Evolutionary conservation across 2,329 filamentous ascomycete species (phyloP).

Genomic region (Amphichorda felina): DNA sequence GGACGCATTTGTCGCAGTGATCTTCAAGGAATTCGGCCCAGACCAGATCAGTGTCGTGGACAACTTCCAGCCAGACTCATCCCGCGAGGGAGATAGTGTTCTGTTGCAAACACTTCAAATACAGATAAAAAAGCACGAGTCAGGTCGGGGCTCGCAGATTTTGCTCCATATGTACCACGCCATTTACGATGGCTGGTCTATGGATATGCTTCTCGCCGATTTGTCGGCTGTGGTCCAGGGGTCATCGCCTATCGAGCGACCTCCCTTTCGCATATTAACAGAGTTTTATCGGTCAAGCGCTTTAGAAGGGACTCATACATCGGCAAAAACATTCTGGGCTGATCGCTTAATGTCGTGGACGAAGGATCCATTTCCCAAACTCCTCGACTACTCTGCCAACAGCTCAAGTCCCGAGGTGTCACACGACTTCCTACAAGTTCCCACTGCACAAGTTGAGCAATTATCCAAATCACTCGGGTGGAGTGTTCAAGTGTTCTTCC

Average conservation of each 20-base stretch:
- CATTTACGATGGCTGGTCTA: constrained; percentile 88
- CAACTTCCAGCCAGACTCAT: background rate
- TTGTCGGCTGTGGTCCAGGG: constrained; percentile 37
- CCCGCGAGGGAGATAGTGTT: background rate
- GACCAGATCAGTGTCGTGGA: constrained; percentile 29
- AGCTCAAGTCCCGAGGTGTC: constrained; percentile 17
- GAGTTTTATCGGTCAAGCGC: constrained; percentile 27
- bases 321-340: constrained; percentile 54
- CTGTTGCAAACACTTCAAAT: background rate
- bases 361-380: constrained; percentile 42
- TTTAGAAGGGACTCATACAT: background rate
- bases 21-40: constrained; percentile 42
- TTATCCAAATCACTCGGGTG: constrained; percentile 29
- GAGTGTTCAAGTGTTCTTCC: constrained; percentile 62
- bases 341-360: constrained; percentile 47
- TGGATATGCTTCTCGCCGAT: constrained; percentile 62
- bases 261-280: constrained; percentile 50
- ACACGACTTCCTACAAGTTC: constrained; percentile 2
- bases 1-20: constrained; percentile 24
- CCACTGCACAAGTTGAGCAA: constrained; percentile 10
- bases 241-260: constrained; percentile 22
- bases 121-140: background rate
- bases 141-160: constrained; percentile 7
- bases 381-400: constrained; percentile 13
- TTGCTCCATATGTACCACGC: constrained; percentile 65